Evolutionary conservation across 2,329 filamentous ascomycete genomes (phyloP).

Genomic region (Pseudocercospora fijiensis): DNA sequence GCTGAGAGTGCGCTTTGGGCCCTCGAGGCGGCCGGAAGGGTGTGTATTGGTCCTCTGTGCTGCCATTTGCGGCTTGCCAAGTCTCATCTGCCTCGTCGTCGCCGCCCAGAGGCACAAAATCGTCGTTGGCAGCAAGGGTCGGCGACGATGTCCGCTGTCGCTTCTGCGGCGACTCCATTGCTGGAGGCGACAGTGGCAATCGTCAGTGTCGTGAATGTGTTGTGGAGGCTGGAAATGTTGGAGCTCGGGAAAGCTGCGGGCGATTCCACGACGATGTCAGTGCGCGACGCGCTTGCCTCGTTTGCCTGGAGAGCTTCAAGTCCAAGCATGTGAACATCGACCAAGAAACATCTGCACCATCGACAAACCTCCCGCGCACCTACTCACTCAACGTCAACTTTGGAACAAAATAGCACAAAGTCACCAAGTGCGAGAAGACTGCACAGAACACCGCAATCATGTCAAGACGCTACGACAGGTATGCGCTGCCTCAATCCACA

Average conservation of each 20-base stretch:
- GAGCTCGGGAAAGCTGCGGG: background rate
- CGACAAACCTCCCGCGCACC: background rate
- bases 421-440: background rate
- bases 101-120: slow-evolving; percentile 32
- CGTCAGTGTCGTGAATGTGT: background rate
- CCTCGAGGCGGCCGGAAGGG: slow-evolving; percentile 15
- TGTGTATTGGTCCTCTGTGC: slow-evolving; percentile 10
- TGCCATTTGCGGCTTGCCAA: slow-evolving; percentile 1
- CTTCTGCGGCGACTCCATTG: slow-evolving; percentile 33
- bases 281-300: slow-evolving; percentile 4
- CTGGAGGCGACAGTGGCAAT: background rate
- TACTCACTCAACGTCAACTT: background rate
- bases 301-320: slow-evolving; percentile 4
- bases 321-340: slow-evolving; percentile 3
- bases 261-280: background rate
- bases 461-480: slow-evolving; percentile 40
- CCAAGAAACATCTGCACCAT: background rate
- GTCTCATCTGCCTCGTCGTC: slow-evolving; percentile 22
- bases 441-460: slow-evolving; percentile 21
- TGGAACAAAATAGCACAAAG: background rate
- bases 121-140: slow-evolving; percentile 23
- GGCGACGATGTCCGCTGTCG: slow-evolving; percentile 27
- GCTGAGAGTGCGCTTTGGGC: background rate
- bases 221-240: background rate
- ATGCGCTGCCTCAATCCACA: slow-evolving; percentile 7